A percentile compares a stretch with the other conserved stretches of the same genome.
These are phyloP conservation scores for Euphorbia schlechtendalii DNA, from an alignment of 441 rosid genomes.

Conservation along the genomic window DNA sequence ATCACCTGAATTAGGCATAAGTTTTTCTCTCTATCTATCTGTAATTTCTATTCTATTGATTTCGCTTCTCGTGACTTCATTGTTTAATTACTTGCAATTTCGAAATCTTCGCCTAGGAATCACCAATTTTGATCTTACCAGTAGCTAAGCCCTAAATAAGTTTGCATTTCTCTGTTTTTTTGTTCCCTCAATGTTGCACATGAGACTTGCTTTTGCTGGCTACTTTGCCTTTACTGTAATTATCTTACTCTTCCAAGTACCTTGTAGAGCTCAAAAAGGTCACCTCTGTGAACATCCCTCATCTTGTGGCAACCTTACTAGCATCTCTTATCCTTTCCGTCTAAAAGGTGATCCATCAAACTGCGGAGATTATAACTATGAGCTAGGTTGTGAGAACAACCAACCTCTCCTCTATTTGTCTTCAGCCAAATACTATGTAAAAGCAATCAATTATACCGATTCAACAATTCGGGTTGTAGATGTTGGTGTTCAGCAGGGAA, in stretches of 20 bases:
- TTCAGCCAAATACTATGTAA: conserved; percentile 2
- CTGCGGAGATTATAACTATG: conserved; percentile 8
- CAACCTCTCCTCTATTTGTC: background rate
- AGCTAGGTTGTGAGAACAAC: conserved; percentile 12
- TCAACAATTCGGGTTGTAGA: background rate
- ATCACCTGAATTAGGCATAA: background rate
- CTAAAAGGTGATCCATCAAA: conserved; percentile 6
- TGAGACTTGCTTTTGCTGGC: background rate
- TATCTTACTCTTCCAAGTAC: background rate
- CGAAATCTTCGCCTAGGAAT: background rate
- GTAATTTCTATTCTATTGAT: background rate
- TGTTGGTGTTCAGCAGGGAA: background rate
- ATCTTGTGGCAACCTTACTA: conserved; percentile 7
- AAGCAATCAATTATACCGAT: background rate
- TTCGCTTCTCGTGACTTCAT: background rate
- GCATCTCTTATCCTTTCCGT: conserved; percentile 14
- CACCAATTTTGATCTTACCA: background rate
- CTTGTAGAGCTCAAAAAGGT: background rate
- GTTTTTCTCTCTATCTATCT: too few relatives aligned
- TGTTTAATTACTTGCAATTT: background rate
- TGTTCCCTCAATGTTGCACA: background rate
- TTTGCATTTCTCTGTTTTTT: background rate
- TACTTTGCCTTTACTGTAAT: background rate
- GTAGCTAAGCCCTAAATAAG: background rate
- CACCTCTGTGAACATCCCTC: conserved; percentile 11